Evolutionary conservation across 345 rosid genomes (phyloP).

Genomic region (Eucalyptus paniculata): DNA sequence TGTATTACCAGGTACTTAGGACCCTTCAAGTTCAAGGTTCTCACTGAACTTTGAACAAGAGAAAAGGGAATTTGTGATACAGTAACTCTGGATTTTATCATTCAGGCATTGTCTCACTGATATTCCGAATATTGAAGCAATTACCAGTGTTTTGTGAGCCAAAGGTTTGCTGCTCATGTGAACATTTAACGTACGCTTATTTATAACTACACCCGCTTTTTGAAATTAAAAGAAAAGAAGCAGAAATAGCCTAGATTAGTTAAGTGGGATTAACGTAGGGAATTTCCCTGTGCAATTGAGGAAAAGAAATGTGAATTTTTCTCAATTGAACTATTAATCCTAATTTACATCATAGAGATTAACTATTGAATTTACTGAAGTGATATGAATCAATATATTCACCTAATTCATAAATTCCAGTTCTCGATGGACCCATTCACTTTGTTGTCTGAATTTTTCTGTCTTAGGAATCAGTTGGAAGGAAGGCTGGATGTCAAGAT

Average conservation of each 20-base stretch:
- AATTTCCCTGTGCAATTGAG: background rate
- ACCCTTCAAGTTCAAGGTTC: too few species aligned
- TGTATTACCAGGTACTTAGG: too few species aligned
- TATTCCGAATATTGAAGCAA: background rate
- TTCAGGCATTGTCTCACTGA: too few species aligned
- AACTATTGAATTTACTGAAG: too few species aligned
- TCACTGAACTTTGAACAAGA: too few species aligned
- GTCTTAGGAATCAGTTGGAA: background rate
- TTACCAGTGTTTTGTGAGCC: background rate
- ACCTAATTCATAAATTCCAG: too few species aligned
- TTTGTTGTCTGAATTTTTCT: background rate
- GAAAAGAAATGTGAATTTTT: background rate
- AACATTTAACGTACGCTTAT: background rate
- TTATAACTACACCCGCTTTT: background rate
- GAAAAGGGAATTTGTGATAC: too few species aligned
- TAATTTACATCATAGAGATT: too few species aligned
- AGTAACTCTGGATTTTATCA: too few species aligned
- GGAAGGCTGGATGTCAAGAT: background rate
- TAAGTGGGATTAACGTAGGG: background rate
- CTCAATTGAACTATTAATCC: too few species aligned
- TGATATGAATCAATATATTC: too few species aligned
- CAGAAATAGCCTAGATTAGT: background rate
- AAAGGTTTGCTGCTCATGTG: background rate
- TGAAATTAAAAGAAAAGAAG: background rate
- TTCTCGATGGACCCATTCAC: background rate